These are phyloP conservation scores for Abrus precatorius DNA, from an alignment of 306 rosid species.

Conservation along the genomic window DNA sequence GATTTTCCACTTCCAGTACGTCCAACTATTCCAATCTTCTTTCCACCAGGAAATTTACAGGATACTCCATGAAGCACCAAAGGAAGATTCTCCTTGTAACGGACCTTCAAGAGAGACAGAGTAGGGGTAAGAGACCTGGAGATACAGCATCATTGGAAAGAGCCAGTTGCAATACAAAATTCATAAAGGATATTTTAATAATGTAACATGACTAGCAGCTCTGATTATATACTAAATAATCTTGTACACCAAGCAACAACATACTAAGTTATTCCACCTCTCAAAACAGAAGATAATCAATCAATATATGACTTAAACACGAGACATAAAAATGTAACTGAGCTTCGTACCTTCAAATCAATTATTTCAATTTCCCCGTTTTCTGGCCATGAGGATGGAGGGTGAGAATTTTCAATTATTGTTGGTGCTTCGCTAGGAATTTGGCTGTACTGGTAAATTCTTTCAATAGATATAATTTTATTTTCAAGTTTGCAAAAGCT, in stretches of 20 bases:
- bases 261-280: slow-evolving; percentile 12
- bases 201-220: slow-evolving; percentile 15
- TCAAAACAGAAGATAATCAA: not conserved
- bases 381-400: slow-evolving; percentile 90
- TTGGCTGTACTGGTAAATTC: slow-evolving; percentile 97
- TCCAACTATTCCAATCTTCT: slow-evolving; percentile 96
- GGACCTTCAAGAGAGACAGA: slow-evolving; percentile 65
- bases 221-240: slow-evolving; percentile 7
- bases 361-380: slow-evolving; percentile 75
- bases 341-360: slow-evolving; percentile 75
- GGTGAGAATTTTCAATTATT: slow-evolving; percentile 79
- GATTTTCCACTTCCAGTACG: slow-evolving; percentile 99
- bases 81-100: slow-evolving; percentile 98
- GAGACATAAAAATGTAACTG: slow-evolving; percentile 28
- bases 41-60: slow-evolving; percentile 91
- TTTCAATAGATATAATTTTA: slow-evolving; percentile 94
- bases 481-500: slow-evolving; percentile 99
- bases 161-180: slow-evolving; percentile 25
- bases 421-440: slow-evolving; percentile 90
- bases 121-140: slow-evolving; percentile 17
- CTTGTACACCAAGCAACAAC: not conserved
- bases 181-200: slow-evolving; percentile 14
- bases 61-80: slow-evolving; percentile 87
- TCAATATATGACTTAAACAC: not conserved
- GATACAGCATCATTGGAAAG: not conserved